A percentile compares a stretch with the other conserved stretches of the same genome.
Conservation (phyloP, 768 basidiomycete species). For the Dioszegia crocea region DNA sequence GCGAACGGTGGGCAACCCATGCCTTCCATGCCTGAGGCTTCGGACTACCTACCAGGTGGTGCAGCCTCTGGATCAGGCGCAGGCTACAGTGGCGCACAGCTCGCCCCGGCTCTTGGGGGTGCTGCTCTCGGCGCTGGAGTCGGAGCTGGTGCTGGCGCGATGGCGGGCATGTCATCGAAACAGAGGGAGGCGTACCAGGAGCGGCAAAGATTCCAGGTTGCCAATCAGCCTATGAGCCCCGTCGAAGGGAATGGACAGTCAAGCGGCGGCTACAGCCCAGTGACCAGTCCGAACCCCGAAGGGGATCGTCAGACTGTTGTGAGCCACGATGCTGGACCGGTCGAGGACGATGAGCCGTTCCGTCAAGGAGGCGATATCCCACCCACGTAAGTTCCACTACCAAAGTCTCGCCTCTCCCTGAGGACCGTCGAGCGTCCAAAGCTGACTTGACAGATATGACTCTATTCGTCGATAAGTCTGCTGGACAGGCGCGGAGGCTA, state of each 20-base stretch:
- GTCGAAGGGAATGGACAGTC: neutral
- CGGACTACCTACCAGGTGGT: constrained; percentile 2
- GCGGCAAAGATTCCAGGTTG: constrained; percentile 28
- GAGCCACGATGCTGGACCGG: constrained; percentile 33
- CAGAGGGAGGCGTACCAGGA: constrained; percentile 48
- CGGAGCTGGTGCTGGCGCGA: constrained; percentile 25
- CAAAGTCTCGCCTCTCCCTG: too few relatives aligned
- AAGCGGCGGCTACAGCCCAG: constrained; percentile 8
- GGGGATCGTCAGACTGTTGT: constrained; percentile 29
- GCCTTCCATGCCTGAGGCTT: constrained; percentile 20
- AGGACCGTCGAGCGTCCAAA: too few relatives aligned
- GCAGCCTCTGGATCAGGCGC: neutral
- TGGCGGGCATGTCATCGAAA: constrained; percentile 37
- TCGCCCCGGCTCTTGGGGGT: constrained; percentile 13
- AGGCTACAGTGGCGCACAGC: constrained; percentile 2
- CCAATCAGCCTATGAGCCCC: constrained; percentile 11
- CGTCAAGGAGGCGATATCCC: constrained; percentile 37
- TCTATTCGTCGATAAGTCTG: constrained; percentile 18
- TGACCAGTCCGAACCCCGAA: constrained; percentile 22
- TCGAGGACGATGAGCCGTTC: constrained; percentile 20
- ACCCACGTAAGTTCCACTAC: constrained; percentile 46
- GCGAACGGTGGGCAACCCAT: constrained; percentile 18
- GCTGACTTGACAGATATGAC: constrained; percentile 18
- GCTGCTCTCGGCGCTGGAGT: constrained; percentile 21
- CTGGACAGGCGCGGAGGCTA: neutral